phyloP scores from a whole-genome alignment of 1,139 yeast species.

The Yarrowia galli region DNA sequence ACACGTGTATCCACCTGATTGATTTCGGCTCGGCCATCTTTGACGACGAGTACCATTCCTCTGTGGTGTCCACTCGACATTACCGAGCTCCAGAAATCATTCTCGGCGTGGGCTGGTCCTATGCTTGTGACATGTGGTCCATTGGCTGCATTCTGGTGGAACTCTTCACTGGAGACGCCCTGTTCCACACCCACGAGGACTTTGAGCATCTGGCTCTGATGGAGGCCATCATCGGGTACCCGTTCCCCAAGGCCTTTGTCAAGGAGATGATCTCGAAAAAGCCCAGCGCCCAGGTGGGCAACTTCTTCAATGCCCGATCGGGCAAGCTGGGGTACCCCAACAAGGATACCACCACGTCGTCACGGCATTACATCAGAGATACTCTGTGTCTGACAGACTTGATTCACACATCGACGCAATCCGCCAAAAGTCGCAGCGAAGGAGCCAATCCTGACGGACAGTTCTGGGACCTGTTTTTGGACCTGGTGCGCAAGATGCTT shows the following conservation, averaged over 20 bases:
- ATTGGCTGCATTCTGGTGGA: conserved; percentile 94
- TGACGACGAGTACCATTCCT: conserved; percentile 91
- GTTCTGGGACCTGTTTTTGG: conserved; percentile 61
- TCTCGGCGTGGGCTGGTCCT: conserved; percentile 90
- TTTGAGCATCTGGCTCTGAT: conserved; percentile 94
- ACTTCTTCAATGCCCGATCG: conserved; percentile 42
- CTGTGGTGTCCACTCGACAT: conserved; percentile 88
- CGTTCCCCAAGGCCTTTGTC: conserved; percentile 48
- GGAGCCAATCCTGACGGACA: conserved; percentile 44
- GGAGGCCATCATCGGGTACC: conserved; percentile 68
- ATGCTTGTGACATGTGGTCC: conserved; percentile 97
- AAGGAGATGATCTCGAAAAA: conserved; percentile 45
- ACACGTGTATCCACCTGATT: conserved; percentile 85
- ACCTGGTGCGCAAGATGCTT: conserved; percentile 84
- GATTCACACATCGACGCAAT: conserved; percentile 43
- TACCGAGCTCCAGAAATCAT: conserved; percentile 98
- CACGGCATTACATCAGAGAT: conserved; percentile 57
- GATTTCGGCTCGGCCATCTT: conserved; percentile 97
- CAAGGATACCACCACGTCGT: conserved; percentile 55
- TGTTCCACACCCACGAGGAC: conserved; percentile 94
- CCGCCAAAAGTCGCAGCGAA: conserved; percentile 16
- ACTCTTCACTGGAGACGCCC: conserved; percentile 91
- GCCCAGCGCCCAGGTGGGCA: conserved; percentile 42
- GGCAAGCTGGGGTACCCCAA: conserved; percentile 50
- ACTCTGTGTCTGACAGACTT: conserved; percentile 60